Percentiles rank a stretch among this genome's conserved stretches.
These are phyloP conservation scores for Solanum bulbocastanum DNA, from an alignment of 257 asterid species.

Conservation along the genomic window DNA sequence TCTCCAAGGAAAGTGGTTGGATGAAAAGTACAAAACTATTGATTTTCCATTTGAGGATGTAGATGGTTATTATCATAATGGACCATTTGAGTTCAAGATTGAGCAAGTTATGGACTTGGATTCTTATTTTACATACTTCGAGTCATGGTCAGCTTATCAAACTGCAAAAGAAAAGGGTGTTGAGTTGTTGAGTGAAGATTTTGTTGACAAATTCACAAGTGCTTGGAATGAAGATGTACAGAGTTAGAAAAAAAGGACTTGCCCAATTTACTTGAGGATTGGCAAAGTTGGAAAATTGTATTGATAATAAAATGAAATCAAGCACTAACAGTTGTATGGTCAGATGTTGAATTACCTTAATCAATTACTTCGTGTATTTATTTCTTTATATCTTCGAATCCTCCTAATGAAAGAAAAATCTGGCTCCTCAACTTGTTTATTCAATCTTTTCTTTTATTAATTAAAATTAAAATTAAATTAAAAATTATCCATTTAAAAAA, in stretches of 20 bases:
- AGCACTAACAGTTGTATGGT: not conserved
- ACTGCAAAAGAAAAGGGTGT: constrained; percentile 20
- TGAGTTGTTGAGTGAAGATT: constrained; percentile 9
- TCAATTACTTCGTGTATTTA: no score
- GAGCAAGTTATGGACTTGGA: constrained; percentile 13
- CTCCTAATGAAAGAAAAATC: not conserved
- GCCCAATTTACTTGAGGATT: constrained; percentile 1
- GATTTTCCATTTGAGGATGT: constrained; percentile 22
- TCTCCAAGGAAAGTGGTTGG: not conserved
- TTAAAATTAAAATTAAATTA: no score
- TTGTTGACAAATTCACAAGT: constrained; percentile 11
- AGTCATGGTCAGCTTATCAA: constrained; percentile 21
- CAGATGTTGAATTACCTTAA: not conserved
- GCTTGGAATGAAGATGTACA: constrained; percentile 29
- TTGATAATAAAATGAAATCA: no score
- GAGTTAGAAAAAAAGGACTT: not conserved
- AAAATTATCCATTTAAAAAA: no score
- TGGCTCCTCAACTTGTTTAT: not conserved
- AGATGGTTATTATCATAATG: constrained; percentile 18
- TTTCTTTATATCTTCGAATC: not conserved
- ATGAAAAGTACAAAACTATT: constrained; percentile 1
- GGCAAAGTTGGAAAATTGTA: not conserved
- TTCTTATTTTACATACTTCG: constrained; percentile 3
- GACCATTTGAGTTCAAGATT: constrained; percentile 10
- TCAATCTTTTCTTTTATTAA: no score